phyloP scores from a whole-genome alignment of 2,329 filamentous ascomycete species.

The Macrophomina pseudophaseolina region DNA sequence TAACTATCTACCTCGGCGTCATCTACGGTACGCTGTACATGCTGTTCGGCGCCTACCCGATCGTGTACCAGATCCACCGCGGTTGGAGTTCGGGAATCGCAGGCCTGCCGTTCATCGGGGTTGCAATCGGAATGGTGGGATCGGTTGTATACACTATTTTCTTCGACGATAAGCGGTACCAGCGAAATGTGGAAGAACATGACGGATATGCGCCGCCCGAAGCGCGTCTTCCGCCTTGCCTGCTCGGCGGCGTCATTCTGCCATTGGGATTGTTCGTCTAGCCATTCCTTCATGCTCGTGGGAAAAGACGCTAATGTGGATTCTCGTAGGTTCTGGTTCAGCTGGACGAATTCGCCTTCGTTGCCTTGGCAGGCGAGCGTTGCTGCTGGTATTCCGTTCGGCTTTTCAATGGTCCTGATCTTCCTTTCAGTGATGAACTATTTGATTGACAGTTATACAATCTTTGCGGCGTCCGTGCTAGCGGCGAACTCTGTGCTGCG shows the following conservation, averaged over 20 bases:
- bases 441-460: constrained; percentile 61
- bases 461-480: constrained; percentile 76
- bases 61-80: constrained; percentile 64
- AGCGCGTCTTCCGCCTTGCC: constrained; percentile 65
- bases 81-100: constrained; percentile 45
- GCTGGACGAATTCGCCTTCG: constrained; percentile 51
- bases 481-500: constrained; percentile 81
- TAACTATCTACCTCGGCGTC: constrained; percentile 70
- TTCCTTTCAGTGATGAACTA: constrained; percentile 61
- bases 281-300: not conserved
- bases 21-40: constrained; percentile 58
- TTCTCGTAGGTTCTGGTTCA: constrained; percentile 41
- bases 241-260: constrained; percentile 66
- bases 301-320: not conserved
- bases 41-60: constrained; percentile 56
- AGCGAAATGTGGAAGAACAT: constrained; percentile 50
- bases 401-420: constrained; percentile 67
- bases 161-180: constrained; percentile 44
- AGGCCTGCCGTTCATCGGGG: constrained; percentile 65
- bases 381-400: constrained; percentile 58
- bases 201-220: constrained; percentile 68
- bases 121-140: constrained; percentile 68
- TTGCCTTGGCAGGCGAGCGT: constrained; percentile 64
- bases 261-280: constrained; percentile 50
- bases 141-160: constrained; percentile 59